phyloP scores from a whole-genome alignment of 441 rosid species.

The Mallotus repandus region DNA sequence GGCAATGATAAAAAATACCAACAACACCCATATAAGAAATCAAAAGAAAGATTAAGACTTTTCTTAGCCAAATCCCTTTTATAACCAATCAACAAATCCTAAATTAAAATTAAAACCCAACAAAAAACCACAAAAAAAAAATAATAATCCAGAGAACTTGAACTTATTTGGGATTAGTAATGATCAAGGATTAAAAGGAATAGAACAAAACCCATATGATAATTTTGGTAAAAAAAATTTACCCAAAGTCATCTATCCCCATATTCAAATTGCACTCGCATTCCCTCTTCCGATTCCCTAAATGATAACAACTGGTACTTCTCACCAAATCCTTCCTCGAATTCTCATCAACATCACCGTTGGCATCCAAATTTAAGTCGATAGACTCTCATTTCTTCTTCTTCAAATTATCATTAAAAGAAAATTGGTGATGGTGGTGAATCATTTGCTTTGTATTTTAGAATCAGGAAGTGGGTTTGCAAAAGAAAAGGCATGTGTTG shows the following conservation, averaged over 20 bases:
- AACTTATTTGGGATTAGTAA: conserved; percentile 21
- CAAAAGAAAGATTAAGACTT: neutral
- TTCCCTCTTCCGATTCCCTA: conserved; percentile 40
- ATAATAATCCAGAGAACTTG: conserved; percentile 8
- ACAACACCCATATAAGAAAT: neutral
- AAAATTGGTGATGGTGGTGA: too few relatives aligned
- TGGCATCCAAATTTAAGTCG: conserved; percentile 79
- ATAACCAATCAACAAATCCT: neutral
- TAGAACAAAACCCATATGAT: conserved; percentile 3
- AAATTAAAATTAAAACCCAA: neutral
- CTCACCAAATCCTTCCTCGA: conserved; percentile 15
- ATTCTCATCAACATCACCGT: conserved; percentile 57
- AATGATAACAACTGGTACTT: neutral
- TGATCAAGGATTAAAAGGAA: too few relatives aligned
- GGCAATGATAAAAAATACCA: neutral
- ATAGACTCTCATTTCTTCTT: conserved; percentile 48
- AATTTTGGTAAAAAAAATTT: neutral
- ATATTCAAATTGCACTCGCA: conserved; percentile 77
- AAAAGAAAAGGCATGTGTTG: too few relatives aligned
- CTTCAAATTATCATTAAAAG: conserved; percentile 15
- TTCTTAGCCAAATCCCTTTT: neutral
- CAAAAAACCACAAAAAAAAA: neutral
- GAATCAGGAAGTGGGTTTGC: too few relatives aligned
- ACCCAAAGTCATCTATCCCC: conserved; percentile 36
- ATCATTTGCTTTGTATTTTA: too few relatives aligned